Evolutionary conservation across 805 yeast genomes (phyloP).

Genomic region (Ogataea ramenticola): DNA sequence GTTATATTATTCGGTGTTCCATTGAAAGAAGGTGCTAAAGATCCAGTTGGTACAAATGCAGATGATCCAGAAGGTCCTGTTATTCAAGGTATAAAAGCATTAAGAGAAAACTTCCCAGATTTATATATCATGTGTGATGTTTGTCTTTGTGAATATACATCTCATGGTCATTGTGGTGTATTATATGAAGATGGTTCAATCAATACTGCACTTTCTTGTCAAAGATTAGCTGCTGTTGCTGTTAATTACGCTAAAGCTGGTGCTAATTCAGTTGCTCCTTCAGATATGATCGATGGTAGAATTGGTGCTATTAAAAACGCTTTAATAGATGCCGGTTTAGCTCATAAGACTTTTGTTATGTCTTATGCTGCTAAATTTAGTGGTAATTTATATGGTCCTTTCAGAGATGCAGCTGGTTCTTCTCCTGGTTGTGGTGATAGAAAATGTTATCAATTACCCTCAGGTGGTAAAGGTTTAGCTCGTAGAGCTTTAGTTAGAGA

Average conservation of each 20-base stretch:
- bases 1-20: slow-evolving; percentile 94
- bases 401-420: slow-evolving; percentile 95
- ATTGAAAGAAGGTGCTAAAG: slow-evolving; percentile 66
- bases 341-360: slow-evolving; percentile 84
- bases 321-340: slow-evolving; percentile 69
- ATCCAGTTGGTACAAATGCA: slow-evolving; percentile 78
- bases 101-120: slow-evolving; percentile 65
- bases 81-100: slow-evolving; percentile 63
- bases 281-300: slow-evolving; percentile 97
- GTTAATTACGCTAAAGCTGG: slow-evolving; percentile 95
- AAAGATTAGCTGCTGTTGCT: slow-evolving; percentile 88
- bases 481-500: slow-evolving; percentile 86
- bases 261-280: slow-evolving; percentile 92
- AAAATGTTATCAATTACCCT: slow-evolving; percentile 86
- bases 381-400: slow-evolving; percentile 91
- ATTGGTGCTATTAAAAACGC: slow-evolving; percentile 82
- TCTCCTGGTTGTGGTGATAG: slow-evolving; percentile 88
- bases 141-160: slow-evolving; percentile 92
- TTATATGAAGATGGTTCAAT: slow-evolving; percentile 81
- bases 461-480: slow-evolving; percentile 90
- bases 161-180: slow-evolving; percentile 97
- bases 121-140: slow-evolving; percentile 90
- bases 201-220: slow-evolving; percentile 65
- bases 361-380: slow-evolving; percentile 92
- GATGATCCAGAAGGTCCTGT: slow-evolving; percentile 97